Conservation (phyloP, 768 basidiomycete genomes). For the Boletus tomentosulus region DNA sequence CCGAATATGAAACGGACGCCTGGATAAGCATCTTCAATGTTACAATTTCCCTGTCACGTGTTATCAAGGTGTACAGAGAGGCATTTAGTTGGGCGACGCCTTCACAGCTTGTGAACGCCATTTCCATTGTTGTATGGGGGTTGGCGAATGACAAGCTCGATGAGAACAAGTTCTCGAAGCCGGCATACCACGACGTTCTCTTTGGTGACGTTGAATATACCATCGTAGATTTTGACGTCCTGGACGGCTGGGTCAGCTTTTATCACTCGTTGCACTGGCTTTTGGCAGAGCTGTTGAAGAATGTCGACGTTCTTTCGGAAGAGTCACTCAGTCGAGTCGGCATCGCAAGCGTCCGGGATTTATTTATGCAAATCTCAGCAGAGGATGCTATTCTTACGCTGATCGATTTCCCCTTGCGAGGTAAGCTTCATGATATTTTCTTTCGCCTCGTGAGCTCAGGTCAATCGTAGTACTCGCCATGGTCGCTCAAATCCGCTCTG, state of each 20-base stretch:
- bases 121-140: conserved; percentile 63
- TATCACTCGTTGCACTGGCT: conserved; percentile 93
- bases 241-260: conserved; percentile 83
- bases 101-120: conserved; percentile 60
- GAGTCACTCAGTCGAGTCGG: conserved; percentile 50
- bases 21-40: conserved; percentile 98
- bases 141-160: conserved; percentile 67
- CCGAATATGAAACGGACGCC: conserved; percentile 97
- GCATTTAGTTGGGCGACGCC: conserved; percentile 61
- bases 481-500: conserved; percentile 92
- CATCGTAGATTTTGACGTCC: conserved; percentile 72
- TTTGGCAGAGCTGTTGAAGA: conserved; percentile 83
- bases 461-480: conserved; percentile 67
- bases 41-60: conserved; percentile 82
- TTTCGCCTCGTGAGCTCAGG: background rate
- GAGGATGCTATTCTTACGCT: conserved; percentile 70
- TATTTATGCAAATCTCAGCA: conserved; percentile 57
- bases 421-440: conserved; percentile 40
- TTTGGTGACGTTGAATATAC: conserved; percentile 59
- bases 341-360: conserved; percentile 51
- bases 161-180: conserved; percentile 55
- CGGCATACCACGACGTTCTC: conserved; percentile 59
- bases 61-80: conserved; percentile 87
- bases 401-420: conserved; percentile 86
- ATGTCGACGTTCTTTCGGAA: conserved; percentile 62